These are phyloP conservation scores for Ogataea corticis DNA, from an alignment of 805 yeast genomes.

Conservation along the genomic window DNA sequence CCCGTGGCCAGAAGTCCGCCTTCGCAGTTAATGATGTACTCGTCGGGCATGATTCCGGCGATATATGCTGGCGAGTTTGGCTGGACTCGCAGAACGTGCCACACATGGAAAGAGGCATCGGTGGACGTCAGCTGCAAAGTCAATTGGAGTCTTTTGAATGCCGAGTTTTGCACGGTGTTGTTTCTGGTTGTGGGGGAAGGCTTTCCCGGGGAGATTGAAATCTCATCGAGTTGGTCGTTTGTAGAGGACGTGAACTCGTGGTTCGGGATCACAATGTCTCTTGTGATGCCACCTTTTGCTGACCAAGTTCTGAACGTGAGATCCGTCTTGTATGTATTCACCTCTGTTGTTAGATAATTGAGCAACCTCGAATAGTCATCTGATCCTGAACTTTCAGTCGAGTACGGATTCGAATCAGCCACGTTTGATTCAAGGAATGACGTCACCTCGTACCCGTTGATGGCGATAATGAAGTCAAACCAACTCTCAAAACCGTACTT, in stretches of 20 bases:
- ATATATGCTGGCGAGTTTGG: conserved; percentile 77
- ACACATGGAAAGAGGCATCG: conserved; percentile 74
- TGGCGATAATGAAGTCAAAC: conserved; percentile 84
- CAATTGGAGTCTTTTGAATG: conserved; percentile 59
- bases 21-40: conserved; percentile 84
- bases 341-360: conserved; percentile 29
- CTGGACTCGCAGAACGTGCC: conserved; percentile 79
- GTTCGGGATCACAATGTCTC: conserved; percentile 40
- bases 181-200: conserved; percentile 23
- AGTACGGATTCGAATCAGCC: conserved; percentile 30
- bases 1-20: conserved; percentile 85
- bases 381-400: conserved; percentile 14
- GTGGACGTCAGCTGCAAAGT: conserved; percentile 78
- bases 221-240: conserved; percentile 30
- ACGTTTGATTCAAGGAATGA: conserved; percentile 27
- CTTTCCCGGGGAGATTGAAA: conserved; percentile 22
- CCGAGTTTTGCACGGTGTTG: conserved; percentile 29
- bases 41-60: conserved; percentile 84
- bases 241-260: conserved; percentile 22
- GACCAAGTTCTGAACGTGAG: conserved; percentile 72
- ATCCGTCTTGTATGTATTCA: conserved; percentile 27
- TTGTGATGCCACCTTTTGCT: conserved; percentile 74
- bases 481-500: conserved; percentile 70
- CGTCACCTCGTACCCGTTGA: conserved; percentile 68
- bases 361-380: conserved; percentile 25